Conservation (phyloP, 2,329 filamentous ascomycete species). For the Fusarium newnesense region DNA sequence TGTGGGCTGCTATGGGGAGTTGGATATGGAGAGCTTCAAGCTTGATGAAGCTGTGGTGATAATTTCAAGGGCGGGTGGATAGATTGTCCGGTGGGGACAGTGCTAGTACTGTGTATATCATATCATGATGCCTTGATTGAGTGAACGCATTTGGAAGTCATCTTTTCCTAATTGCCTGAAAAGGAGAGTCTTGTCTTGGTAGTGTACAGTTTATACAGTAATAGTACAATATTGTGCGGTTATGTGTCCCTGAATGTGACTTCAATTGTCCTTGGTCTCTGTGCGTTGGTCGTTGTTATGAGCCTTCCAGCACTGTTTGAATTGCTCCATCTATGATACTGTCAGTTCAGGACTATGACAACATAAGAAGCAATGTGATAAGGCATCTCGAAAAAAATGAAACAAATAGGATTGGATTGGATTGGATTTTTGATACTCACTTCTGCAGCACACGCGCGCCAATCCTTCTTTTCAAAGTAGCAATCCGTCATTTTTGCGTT, state of each 20-base stretch:
- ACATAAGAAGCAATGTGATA: neutral
- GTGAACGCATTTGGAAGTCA: neutral
- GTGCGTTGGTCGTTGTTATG: constrained; percentile 90
- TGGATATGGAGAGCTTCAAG: neutral
- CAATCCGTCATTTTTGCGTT: constrained; percentile 94
- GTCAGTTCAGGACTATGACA: constrained; percentile 20
- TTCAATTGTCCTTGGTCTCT: constrained; percentile 72
- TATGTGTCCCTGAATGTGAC: neutral
- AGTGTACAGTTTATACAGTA: neutral
- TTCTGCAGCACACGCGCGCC: constrained; percentile 88
- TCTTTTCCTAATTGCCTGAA: neutral
- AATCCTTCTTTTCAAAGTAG: constrained; percentile 96
- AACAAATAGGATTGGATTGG: rapidly evolving
- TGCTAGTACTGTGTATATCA: neutral
- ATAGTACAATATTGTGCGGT: neutral
- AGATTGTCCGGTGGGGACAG: constrained; percentile 32
- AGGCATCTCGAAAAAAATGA: neutral
- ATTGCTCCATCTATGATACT: constrained; percentile 80
- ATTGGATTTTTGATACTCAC: constrained; percentile 62
- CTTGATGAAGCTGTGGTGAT: constrained; percentile 9
- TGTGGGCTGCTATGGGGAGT: neutral
- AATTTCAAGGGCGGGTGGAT: constrained; percentile 29
- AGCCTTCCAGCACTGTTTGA: constrained; percentile 90
- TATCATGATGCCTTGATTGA: constrained; percentile 28
- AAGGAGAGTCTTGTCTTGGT: neutral